A percentile compares a stretch with the other conserved stretches of the same genome.
Evolutionary conservation across 768 basidiomycete genomes (phyloP).

Genomic region (Psilocybe subaeruginosa): DNA sequence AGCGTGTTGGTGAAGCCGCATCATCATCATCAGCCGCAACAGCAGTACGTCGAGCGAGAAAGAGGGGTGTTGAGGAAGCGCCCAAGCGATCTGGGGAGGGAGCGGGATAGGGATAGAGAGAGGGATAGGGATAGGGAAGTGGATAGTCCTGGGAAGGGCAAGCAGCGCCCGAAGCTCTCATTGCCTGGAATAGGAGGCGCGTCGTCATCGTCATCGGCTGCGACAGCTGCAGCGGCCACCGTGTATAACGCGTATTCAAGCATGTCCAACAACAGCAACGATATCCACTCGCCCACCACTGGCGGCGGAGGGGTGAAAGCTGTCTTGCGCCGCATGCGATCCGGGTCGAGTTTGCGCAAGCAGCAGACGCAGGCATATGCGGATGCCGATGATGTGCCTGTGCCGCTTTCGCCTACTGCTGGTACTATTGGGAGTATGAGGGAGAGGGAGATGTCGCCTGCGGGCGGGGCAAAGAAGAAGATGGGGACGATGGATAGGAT

Average conservation of each 20-base stretch:
- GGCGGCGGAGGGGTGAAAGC: conserved; percentile 14
- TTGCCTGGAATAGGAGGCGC: conserved; percentile 8
- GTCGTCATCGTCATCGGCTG: background rate
- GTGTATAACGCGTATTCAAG: background rate
- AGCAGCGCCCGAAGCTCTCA: conserved; percentile 33
- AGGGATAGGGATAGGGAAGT: background rate
- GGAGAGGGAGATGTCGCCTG: background rate
- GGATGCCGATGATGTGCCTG: background rate
- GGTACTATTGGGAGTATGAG: background rate
- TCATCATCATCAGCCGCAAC: background rate
- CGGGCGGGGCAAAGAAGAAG: conserved; percentile 28
- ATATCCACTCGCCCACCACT: background rate
- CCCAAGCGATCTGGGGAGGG: conserved; percentile 1
- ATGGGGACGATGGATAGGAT: conserved; percentile 20
- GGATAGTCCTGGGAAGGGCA: background rate
- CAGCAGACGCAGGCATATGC: background rate
- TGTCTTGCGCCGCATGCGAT: conserved; percentile 33
- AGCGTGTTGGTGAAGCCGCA: background rate
- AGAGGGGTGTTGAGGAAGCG: conserved; percentile 8
- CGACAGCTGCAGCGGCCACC: background rate
- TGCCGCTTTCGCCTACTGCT: background rate
- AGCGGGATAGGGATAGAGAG: background rate
- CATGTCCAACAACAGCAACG: background rate
- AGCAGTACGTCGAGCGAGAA: background rate
- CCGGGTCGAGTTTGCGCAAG: conserved; percentile 33